phyloP scores from a whole-genome alignment of 306 rosid genomes.

The Inga oerstediana region DNA sequence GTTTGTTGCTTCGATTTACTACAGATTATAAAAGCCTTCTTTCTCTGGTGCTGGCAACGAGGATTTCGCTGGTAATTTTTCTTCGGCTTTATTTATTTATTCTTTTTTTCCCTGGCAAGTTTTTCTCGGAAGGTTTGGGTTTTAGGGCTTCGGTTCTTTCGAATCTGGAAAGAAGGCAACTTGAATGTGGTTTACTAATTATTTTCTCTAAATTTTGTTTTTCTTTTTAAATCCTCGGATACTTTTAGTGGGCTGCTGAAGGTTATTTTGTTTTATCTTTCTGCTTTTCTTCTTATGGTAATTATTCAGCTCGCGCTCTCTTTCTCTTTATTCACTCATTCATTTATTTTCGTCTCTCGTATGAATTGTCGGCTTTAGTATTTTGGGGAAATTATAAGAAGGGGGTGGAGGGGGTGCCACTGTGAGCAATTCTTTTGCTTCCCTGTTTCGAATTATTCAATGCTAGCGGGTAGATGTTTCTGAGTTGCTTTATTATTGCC shows the following conservation, averaged over 20 bases:
- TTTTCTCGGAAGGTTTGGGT: neutral
- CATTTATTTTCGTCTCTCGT: neutral
- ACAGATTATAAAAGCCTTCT: slow-evolving; percentile 22
- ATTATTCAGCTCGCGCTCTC: neutral
- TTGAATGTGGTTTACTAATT: slow-evolving; percentile 19
- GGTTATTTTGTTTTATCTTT: neutral
- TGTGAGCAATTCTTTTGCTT: neutral
- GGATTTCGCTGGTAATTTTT: slow-evolving; percentile 24
- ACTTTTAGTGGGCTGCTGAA: neutral
- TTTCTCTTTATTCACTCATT: neutral
- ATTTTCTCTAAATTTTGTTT: neutral
- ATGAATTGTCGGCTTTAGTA: neutral
- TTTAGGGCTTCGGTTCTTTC: slow-evolving; percentile 47
- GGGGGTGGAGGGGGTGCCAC: neutral
- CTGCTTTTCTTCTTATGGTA: neutral
- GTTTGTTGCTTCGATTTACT: slow-evolving; percentile 12
- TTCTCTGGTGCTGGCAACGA: slow-evolving; percentile 7
- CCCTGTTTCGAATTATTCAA: slow-evolving; percentile 19
- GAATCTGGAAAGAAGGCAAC: slow-evolving; percentile 18
- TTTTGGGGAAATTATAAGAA: neutral
- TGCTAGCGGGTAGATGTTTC: neutral
- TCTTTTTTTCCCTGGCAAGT: neutral
- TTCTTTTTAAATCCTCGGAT: neutral
- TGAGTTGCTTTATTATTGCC: slow-evolving; percentile 28
- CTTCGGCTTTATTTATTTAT: neutral